Conservation (phyloP, 208 protist genomes). For the Trypanosoma brucei region DNA sequence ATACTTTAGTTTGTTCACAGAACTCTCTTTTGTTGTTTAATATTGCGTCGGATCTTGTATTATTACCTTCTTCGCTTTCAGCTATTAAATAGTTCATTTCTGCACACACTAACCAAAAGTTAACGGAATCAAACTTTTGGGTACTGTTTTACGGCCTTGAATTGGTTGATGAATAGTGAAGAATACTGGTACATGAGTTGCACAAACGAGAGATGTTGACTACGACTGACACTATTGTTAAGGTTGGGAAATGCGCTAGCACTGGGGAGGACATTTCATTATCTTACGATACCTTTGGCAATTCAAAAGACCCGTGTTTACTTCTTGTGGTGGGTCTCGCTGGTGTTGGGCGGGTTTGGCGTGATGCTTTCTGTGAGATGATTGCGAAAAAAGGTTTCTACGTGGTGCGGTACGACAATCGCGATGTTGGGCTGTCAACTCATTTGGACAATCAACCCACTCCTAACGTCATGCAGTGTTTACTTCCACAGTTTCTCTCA, state of each 20-base stretch:
- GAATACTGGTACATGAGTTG: background rate
- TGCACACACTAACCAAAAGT: too few species aligned
- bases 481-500: slow-evolving; percentile 37
- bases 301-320: slow-evolving; percentile 52
- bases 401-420: slow-evolving; percentile 81
- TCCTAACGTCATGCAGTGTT: slow-evolving; percentile 34
- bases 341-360: slow-evolving; percentile 27
- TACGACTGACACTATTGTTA: slow-evolving; percentile 31
- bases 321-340: slow-evolving; percentile 60
- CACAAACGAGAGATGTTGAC: slow-evolving; percentile 6
- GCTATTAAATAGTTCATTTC: too few species aligned
- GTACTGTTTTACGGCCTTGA: too few species aligned
- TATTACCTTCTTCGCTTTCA: too few species aligned
- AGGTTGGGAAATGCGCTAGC: slow-evolving; percentile 54
- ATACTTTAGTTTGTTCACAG: too few species aligned
- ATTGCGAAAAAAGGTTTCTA: slow-evolving; percentile 53
- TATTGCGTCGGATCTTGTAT: too few species aligned
- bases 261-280: slow-evolving; percentile 58
- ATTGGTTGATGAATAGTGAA: too few species aligned
- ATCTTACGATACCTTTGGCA: slow-evolving; percentile 77
- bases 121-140: too few species aligned
- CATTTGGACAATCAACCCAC: slow-evolving; percentile 35
- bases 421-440: slow-evolving; percentile 63
- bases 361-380: slow-evolving; percentile 27
- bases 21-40: too few species aligned